Base-by-base conservation (phyloP, 306 rosid genomes). In the Rubus parviflorus region DNA sequence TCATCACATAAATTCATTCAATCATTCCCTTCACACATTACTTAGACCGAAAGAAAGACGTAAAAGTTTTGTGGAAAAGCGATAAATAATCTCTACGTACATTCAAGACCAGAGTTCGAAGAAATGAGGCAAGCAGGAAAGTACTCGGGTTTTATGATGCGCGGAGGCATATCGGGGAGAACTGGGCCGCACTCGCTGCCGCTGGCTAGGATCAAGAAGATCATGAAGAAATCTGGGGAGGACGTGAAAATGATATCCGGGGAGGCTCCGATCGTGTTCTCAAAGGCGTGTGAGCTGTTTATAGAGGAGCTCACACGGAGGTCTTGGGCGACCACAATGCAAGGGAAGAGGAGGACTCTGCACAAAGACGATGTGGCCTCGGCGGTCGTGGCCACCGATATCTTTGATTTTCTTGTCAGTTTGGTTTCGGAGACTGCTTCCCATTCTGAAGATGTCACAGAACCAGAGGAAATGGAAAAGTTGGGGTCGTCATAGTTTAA, bases 171-270 rank as follows among this genome's bases (percentile, higher is more conserved):
- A 30, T 48, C 70, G 22, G 72, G 87, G 77, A 77, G 83, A 25
- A 84, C 81, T 0, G 94, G 96, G 65, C 83, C 91, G 7, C 96
- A 86, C 70, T 79, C 89, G 2, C 43, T 92, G 76, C 94, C 97
- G 1, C 72, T 90, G 77, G 97, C 92, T 56, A 90, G 97, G 80
- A 92, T 92, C 58, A 90, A 89, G 87, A 90, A 89, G 88, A 89
- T 92, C 73, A 87, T 92, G 97, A 90, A 87, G 87, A 85, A 81
- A 0, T 90, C 88, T 3, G 85, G 89, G 1, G 89, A 86, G 8
- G 93, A 85, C 13, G 94, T 87, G 64, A 93, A 93, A 30, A 89
- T 93, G 97, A 87, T 90, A 68, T 90, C 97, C 4, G 90, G 92
- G 7, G 96, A 89, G 70, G 87, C 94, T 15, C 96, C 92, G 0